Evolutionary conservation across 805 yeast species (phyloP), one percentile per base, ranked within the genome.

Genomic region (Candida maltosa): DNA sequence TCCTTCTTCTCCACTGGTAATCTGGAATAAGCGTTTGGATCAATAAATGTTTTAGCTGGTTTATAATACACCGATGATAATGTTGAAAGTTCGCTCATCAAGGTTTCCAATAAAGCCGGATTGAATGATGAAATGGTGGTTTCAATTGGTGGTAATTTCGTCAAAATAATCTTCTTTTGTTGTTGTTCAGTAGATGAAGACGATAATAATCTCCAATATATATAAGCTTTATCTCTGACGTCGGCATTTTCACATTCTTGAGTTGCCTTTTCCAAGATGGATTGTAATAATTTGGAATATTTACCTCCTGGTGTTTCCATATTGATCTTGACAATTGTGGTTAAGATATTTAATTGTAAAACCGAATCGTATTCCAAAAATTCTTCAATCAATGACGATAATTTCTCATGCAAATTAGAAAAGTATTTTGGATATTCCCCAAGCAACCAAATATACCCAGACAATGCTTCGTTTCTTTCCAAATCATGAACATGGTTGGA

Each of bases 41-140:
- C 73, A 44, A 79, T 65, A 49, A 83, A 83, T 22, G 78, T 68
- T 14, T 76, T 65, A 4, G 85, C 78, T 9, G 97, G 95, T 52
- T 83, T 83, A 59, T 84, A 94, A 52, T 87, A 87, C 2, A 93
- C 93, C 0, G 97, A 87, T 25, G 96, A 81, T 42, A 93, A 71
- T 6, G 93, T 83, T 3, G 94, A 80, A 37, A 91, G 62, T 53
- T 91, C 95, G n/a, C 65, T 54, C 20, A 91, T 52, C 32, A 93
- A 69, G 42, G 78, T 81, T 27, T 80, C 76, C 38, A 89, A 70
- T 4, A 87, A 68, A 16, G 67, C 70, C 0, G 86, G 82, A 26
- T 87, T 79, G 49, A 89, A 82, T 14, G 70, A 60, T 27, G 87
- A 82, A 20, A 89, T 76, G 2, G 88, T 81, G 2, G 87, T 73